Percentiles rank a stretch among this genome's conserved stretches.
These are phyloP conservation scores for Glarea lozoyensis DNA, from an alignment of 495 filamentous ascomycete species.

Conservation along the genomic window DNA sequence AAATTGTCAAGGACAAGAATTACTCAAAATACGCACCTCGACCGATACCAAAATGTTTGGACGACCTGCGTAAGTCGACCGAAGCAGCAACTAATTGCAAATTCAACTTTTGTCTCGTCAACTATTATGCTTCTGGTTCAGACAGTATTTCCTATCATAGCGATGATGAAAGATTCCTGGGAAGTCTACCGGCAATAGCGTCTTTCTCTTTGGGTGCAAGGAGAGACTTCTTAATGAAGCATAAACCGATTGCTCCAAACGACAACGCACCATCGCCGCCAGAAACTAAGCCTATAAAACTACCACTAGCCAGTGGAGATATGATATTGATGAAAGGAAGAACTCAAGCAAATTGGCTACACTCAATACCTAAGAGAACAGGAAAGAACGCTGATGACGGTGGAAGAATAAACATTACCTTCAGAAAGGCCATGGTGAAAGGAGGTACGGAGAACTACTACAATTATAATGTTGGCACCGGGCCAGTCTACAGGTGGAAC, in stretches of 20 bases:
- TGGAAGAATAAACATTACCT: constrained; percentile 70
- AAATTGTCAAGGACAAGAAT: constrained; percentile 29
- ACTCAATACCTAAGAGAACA: constrained; percentile 63
- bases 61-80: constrained; percentile 42
- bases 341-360: constrained; percentile 64
- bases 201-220: constrained; percentile 57
- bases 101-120: constrained; percentile 70
- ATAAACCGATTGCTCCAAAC: constrained; percentile 40
- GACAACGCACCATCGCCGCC: constrained; percentile 14
- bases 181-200: constrained; percentile 56
- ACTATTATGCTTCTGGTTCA: constrained; percentile 62
- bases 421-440: constrained; percentile 52
- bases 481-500: constrained; percentile 55
- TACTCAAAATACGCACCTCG: constrained; percentile 49
- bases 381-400: constrained; percentile 42
- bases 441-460: constrained; percentile 57
- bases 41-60: constrained; percentile 58
- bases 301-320: constrained; percentile 54
- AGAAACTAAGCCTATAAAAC: constrained; percentile 41
- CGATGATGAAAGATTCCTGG: constrained; percentile 69
- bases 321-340: constrained; percentile 63
- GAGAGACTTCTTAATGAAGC: constrained; percentile 64
- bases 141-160: constrained; percentile 70
- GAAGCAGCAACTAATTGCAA: constrained; percentile 48
- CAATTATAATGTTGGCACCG: constrained; percentile 64